Percentiles rank a stretch among this genome's conserved stretches.
Evolutionary conservation across 208 protist species (phyloP).

Genomic region (Crithidia bombi): DNA sequence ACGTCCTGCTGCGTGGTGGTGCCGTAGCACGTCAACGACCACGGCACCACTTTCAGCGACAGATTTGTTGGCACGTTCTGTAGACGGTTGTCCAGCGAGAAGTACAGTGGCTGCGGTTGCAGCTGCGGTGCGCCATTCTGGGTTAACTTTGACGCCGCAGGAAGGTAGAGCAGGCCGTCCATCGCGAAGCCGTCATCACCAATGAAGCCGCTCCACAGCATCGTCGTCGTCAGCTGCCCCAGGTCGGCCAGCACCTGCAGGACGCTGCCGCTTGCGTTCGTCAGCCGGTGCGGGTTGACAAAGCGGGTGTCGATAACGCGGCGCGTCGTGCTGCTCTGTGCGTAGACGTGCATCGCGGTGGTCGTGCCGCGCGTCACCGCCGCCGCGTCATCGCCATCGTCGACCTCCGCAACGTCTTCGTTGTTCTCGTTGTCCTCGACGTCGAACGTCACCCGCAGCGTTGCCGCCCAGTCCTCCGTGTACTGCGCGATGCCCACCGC

Average conservation of each 20-base stretch:
- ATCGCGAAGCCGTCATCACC: constrained; percentile 45
- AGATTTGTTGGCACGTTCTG: constrained; percentile 27
- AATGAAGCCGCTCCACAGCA: constrained; percentile 73
- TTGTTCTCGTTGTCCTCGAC: constrained; percentile 27
- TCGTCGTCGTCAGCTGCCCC: constrained; percentile 49
- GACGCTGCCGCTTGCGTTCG: not conserved
- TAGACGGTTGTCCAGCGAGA: constrained; percentile 38
- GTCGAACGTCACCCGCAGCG: constrained; percentile 48
- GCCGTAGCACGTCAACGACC: constrained; percentile 54
- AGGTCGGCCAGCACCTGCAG: constrained; percentile 28
- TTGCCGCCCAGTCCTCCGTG: constrained; percentile 64
- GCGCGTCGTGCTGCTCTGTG: constrained; percentile 51
- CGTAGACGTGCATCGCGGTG: constrained; percentile 40
- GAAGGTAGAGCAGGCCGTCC: constrained; percentile 61
- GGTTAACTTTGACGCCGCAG: constrained; percentile 24
- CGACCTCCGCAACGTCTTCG: constrained; percentile 20
- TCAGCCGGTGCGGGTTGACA: constrained; percentile 12
- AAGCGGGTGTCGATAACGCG: constrained; percentile 59
- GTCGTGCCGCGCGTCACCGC: constrained; percentile 17
- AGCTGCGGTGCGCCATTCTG: constrained; percentile 3
- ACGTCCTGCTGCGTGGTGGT: constrained; percentile 19
- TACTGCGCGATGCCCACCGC: constrained; percentile 64
- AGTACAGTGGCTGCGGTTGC: constrained; percentile 31
- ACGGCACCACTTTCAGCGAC: constrained; percentile 27
- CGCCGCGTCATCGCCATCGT: constrained; percentile 1